Conservation (phyloP, 139 green algal species). For the Closterium sp. region DNA sequence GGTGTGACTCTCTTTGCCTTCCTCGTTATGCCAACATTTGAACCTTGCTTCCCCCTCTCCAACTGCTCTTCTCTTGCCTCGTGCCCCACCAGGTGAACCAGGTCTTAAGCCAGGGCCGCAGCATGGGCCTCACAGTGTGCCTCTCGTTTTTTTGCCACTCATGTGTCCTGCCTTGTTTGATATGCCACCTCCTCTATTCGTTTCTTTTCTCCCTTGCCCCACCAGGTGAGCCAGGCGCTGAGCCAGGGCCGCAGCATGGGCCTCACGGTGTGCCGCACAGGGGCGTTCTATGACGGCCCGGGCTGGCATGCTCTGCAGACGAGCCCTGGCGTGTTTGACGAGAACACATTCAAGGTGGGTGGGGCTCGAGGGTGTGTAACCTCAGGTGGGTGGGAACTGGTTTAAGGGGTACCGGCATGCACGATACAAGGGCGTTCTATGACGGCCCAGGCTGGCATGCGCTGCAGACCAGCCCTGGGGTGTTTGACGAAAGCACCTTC, state of each 20-base stretch:
- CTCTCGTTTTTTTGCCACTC: too few species aligned
- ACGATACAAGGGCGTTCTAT: slow-evolving; percentile 18
- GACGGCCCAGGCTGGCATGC: slow-evolving; percentile 9
- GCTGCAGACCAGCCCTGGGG: not conserved
- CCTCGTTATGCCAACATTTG: too few species aligned
- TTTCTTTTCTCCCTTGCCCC: too few species aligned
- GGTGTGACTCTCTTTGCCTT: too few species aligned
- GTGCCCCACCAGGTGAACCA: slow-evolving; percentile 16
- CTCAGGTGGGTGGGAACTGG: not conserved
- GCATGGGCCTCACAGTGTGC: slow-evolving; percentile 19
- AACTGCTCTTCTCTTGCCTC: too few species aligned
- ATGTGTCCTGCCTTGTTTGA: not conserved
- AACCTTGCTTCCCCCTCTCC: too few species aligned
- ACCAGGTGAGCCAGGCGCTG: slow-evolving; percentile 14
- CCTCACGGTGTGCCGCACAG: slow-evolving; percentile 22
- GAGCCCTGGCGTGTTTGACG: not conserved
- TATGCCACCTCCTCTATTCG: not conserved
- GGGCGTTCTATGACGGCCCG: slow-evolving; percentile 19
- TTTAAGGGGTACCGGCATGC: too few species aligned
- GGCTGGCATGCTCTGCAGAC: not conserved
- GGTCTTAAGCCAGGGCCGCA: not conserved
- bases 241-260: not conserved
- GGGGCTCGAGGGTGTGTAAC: not conserved
- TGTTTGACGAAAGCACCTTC: not conserved
- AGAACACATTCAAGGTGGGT: not conserved